Evolutionary conservation across 192 early-diverging fungal species (phyloP), one percentile per base, ranked within the genome.

Genomic region (Coemansia sp.): DNA sequence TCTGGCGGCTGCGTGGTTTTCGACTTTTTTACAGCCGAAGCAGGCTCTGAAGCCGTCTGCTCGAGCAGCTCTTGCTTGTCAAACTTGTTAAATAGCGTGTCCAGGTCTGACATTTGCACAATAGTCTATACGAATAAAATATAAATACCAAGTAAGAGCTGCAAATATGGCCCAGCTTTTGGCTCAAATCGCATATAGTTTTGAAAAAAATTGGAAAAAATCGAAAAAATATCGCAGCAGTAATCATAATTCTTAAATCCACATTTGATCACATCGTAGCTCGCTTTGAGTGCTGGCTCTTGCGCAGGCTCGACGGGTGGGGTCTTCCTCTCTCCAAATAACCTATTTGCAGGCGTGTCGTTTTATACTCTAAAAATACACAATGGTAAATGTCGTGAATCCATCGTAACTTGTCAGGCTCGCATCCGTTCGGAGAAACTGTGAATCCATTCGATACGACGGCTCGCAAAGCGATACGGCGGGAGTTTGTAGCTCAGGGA

Each of bases 51-150:
- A 0, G 53, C 56, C 17, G 69, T 62, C 59, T 70, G 55, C 58
- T 56, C 47, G 51, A 51, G 23, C 43, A 17, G 47, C 62, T 75
- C 73, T 21, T 50, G 91, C 73, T 51, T 94, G 92, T 63, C 93
- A 89, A 67, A 91, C 72, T 51, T 87, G 86, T 65, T 86, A 84
- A 79, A 97, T 90, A 85, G 92, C 90, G 29, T 69, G 83, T 79
- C 95, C 87, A 56, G 93, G 79, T 59, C 94, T 81, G 56, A 76
- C 86, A 60, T 85, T 61, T 22, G 19, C 11, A 39, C 5, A 32
- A 50, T 12, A 45, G 41, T 45, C 41, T 45, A 45, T 45, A n/a
- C 15, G 41, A 45, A 45, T 12, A 54, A 22, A 27, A 22, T 22
- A 54, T 23, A 27, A 17, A 54, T 54, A 25, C 23, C 27, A 27